Base-by-base conservation (phyloP, 768 basidiomycete species). In the Suillus ampliporus region DNA sequence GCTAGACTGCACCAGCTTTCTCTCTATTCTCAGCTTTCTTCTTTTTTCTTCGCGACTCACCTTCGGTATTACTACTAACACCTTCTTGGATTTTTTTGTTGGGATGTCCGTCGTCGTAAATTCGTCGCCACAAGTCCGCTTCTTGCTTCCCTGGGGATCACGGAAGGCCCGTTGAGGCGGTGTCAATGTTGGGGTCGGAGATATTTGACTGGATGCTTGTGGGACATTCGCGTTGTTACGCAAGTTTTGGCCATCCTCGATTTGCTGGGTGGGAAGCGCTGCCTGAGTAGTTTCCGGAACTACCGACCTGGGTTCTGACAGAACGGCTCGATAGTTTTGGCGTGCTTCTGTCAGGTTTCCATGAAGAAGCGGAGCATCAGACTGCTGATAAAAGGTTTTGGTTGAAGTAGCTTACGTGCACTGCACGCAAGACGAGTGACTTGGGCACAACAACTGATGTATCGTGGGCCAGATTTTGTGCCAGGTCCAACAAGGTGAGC, bases 241-340 rank as follows among this genome's bases (percentile, higher is more conserved):
- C 2, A n/a, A 37, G 21, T 61, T 26, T 11, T 50, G 1, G 21
- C 15, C 21, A 44, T 46, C 21, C 11, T 51, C 34, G 17, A 50
- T 8, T 11, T 34, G 61, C 14, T 52, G 37, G 8, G 28, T 10
- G 28, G 52, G 60, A 37, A n/a, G 11, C 19, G 54, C 19, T 2
- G 47, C 46, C 43, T 64, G 40, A n/a, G 54, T 41, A 10, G 59
- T 34, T 40, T 58, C 48, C 2, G 88, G 88, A 2, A 91, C 73
- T 10, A 93, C 81, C 11, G 92, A 72, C 51, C 72, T 84, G 0
- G 92, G 91, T 69, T 91, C 90, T 4, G 91, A 93, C 23, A 94
- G 77, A 0, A 94, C 83, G 0, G 92, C 89, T 6, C 91, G 85
- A 68, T 90, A 93, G 5, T 91, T 93, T 69, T 85, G 86, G 35